A percentile compares a stretch with the other conserved stretches of the same genome.
Evolutionary conservation across 495 filamentous ascomycete species (phyloP).

Genomic region (Aspergillus incahuasiensis): DNA sequence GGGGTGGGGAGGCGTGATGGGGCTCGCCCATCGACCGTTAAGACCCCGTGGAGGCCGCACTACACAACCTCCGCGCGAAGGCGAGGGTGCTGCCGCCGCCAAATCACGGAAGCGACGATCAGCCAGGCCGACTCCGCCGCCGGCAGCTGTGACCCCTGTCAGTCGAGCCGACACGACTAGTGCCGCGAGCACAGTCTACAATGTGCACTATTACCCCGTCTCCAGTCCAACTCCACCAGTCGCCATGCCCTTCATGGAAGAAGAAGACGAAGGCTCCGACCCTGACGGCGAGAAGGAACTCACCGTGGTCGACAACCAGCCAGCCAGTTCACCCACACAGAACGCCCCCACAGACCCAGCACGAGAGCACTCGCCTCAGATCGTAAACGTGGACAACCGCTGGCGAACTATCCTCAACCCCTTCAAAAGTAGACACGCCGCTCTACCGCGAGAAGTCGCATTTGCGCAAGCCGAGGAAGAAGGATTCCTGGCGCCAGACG

Average conservation of each 20-base stretch:
- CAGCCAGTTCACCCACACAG: constrained; percentile 10
- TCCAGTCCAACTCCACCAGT: constrained; percentile 60
- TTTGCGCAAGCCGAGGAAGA: constrained; percentile 44
- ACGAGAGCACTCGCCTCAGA: constrained; percentile 32
- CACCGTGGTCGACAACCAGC: constrained; percentile 13
- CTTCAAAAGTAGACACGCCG: constrained; percentile 49
- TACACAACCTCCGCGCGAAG: constrained; percentile 16
- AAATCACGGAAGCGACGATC: constrained; percentile 23
- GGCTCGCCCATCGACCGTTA: constrained; percentile 35
- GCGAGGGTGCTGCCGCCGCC: constrained; percentile 15
- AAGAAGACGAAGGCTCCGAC: constrained; percentile 31
- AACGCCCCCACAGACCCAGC: constrained; percentile 12
- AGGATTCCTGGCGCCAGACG: constrained; percentile 8
- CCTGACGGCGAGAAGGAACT: constrained; percentile 25
- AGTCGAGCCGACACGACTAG: constrained; percentile 75
- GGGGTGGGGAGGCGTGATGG: constrained; percentile 42
- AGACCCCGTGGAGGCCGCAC: constrained; percentile 33
- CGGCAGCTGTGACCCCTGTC: constrained; percentile 62
- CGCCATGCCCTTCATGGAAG: constrained; percentile 36
- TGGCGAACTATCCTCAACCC: constrained; percentile 51
- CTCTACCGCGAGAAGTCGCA: constrained; percentile 52
- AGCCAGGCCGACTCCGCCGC: constrained; percentile 57
- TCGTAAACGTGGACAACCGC: constrained; percentile 31
- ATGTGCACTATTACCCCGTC: constrained; percentile 75
- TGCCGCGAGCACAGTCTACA: constrained; percentile 78